Evolutionary conservation across 1,284 basidiomycete genomes (phyloP), one percentile per base, ranked within the genome.

Genomic region (Naganishia sp.): DNA sequence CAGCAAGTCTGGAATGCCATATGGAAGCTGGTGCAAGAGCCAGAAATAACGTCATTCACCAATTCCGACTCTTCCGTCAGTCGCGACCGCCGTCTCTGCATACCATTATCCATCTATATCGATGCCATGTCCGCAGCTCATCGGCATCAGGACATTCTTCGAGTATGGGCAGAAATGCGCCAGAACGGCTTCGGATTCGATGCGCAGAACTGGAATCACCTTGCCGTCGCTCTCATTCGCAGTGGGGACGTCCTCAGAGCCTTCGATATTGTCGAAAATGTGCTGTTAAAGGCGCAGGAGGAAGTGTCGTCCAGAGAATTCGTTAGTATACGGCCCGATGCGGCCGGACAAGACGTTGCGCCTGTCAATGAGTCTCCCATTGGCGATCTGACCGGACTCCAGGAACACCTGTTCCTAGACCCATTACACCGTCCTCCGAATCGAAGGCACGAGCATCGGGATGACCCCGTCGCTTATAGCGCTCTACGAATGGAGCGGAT

Each of bases 131-230:
- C 90, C 3, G 79, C 82, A 1, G 85, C 84, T 0, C 89, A 88
- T 1, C 77, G 80, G 45, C 87, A 91, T 73, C 70, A 76, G 9
- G 84, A 88, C 65, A 84, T 96, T 46, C 85, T 87, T 21, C 75
- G 78, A 13, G 81, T 85, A 0, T 98, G 95, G 94, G 79, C 82
- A 18, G 75, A 81, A 36, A 84, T 91, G 55, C 84, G 86, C 69
- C 70, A 79, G 6, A 78, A 83, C n/a, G 91, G 92, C 1, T 90
- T 95, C 71, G 83, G 83, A 3, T 93, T 94, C 74, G 92, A 97
- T 75, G 85, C 90, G 13, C 87, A 90, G 72, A 98, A 97, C 78
- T 99, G 92, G 90, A 98, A 97, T 75, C 87, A 92, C 73, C 83
- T 95, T 28, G 85, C 84, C 28, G 82, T 88, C 3, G 89, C 88